Evolutionary conservation across 495 filamentous ascomycete genomes (phyloP), one percentile per base, ranked within the genome.

Genomic region (Lentithecium fluviatile): DNA sequence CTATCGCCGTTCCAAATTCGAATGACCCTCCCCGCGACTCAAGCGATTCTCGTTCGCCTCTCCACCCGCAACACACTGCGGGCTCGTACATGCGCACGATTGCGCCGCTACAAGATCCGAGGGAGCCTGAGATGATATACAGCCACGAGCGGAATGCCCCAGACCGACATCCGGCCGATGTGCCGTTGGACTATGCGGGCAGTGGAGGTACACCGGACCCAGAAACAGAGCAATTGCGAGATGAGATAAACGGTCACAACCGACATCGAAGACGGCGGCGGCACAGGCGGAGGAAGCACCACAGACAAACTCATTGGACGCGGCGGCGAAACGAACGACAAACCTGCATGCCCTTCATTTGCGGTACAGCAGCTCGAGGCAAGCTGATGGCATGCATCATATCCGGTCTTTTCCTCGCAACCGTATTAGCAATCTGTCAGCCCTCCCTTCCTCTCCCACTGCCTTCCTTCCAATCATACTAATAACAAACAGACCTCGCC

Each of bases 401-500:
- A 17, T 68, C 69, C 2, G 65, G 66, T 5, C 43, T 67, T 21
- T 69, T 71, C 38, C 69, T 71, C 23, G 52, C 46, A 12, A 52
- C 59, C n/a, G 54, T 67, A 5, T 48, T 69, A 7, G 46, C 69
- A 12, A 60, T 67, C n/a, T 71, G 69, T 71, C 54, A 49, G 67
- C 50, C 45, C 34, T 38, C n/a, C n/a, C 38, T 45, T 20, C 24
- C 50, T 8, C 17, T 38, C 32, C 17, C 52, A 40, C 19, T 53
- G 19, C 45, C 21, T 32, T 20, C 23, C 36, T 20, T 12, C 32
- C 1, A 19, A 51, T 6, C 26, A 19, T 13, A 45, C 61, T 65
- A 58, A 65, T 32, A 43, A 43, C 32, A 45, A 7, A 34, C 69
- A 90, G 87, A 90, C 72, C 82, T 91, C 65, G 80, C 83, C 19